Percentiles rank a stretch among this genome's conserved stretches.
Conservation (phyloP, 2,329 filamentous ascomycete species). For the Calonectria fujianensis region DNA sequence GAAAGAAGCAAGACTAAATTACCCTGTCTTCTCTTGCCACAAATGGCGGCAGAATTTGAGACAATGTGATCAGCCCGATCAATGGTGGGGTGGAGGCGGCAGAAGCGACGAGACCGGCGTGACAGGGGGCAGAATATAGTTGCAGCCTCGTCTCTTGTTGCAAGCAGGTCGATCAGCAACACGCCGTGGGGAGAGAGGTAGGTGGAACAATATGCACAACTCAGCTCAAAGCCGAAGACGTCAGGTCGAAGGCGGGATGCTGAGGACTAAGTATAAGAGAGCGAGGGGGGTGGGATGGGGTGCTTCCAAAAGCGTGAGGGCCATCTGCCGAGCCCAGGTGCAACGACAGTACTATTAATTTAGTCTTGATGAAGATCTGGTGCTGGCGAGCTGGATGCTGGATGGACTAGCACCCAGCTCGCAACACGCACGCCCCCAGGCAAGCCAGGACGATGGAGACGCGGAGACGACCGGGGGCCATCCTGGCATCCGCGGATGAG, state of each 20-base stretch:
- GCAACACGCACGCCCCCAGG: constrained; percentile 22
- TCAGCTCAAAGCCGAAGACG: constrained; percentile 10
- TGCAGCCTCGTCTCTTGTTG: constrained; percentile 34
- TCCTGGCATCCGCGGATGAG: constrained; percentile 44
- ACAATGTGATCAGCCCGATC: constrained; percentile 46
- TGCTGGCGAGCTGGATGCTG: constrained; percentile 42
- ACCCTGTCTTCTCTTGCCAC: constrained; percentile 36
- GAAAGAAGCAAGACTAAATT: constrained; percentile 43
- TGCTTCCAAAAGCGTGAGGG: constrained; percentile 44
- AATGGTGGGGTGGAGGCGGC: constrained; percentile 45
- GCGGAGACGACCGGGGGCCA: constrained; percentile 50
- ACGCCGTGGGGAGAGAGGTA: constrained; percentile 43
- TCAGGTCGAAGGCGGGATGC: constrained; percentile 23
- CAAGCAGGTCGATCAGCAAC: constrained; percentile 47
- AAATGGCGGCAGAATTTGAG: constrained; percentile 39
- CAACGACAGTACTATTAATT: constrained; percentile 43
- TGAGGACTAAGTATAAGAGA: constrained; percentile 24
- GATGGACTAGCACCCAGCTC: constrained; percentile 30
- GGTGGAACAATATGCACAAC: constrained; percentile 42
- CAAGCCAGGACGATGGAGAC: constrained; percentile 43
- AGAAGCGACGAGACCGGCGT: constrained; percentile 39
- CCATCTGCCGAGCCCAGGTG: constrained; percentile 40
- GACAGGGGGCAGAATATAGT: constrained; percentile 43
- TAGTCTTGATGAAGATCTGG: constrained; percentile 50
- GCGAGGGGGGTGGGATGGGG: constrained; percentile 33